Evolutionary conservation across 2,329 filamentous ascomycete genomes (phyloP).

Genomic region (Aspergillus floridensis): DNA sequence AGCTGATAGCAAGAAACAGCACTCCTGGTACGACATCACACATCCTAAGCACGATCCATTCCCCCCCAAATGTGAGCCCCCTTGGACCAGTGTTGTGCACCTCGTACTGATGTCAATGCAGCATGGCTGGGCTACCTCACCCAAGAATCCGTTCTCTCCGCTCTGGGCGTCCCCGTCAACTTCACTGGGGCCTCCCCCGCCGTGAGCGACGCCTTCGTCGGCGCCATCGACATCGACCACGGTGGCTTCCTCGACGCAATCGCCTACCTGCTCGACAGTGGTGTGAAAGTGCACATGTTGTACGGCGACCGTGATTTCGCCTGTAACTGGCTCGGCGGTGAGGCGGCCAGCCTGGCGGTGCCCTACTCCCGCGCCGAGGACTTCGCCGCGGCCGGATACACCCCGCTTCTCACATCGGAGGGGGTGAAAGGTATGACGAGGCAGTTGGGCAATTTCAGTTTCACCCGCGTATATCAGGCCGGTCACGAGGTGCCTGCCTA

Average conservation of each 20-base stretch:
- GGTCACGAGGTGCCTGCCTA: conserved; percentile 54
- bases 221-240: conserved; percentile 36
- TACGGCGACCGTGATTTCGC: conserved; percentile 56
- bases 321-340: conserved; percentile 55
- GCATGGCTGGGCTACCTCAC: conserved; percentile 46
- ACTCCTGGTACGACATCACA: conserved; percentile 2
- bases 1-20: not conserved
- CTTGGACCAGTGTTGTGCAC: too few species aligned
- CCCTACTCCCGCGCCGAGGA: conserved; percentile 38
- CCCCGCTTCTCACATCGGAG: conserved; percentile 24
- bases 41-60: not conserved
- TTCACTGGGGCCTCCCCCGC: conserved; percentile 45
- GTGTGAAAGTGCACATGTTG: conserved; percentile 53
- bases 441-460: conserved; percentile 35
- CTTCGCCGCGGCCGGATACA: conserved; percentile 27
- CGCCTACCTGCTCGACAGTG: conserved; percentile 50
- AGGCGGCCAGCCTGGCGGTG: conserved; percentile 48
- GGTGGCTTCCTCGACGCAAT: conserved; percentile 22
- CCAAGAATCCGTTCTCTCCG: conserved; percentile 51
- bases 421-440: conserved; percentile 30
- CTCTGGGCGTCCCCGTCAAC: conserved; percentile 57
- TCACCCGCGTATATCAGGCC: conserved; percentile 42
- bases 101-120: not conserved
- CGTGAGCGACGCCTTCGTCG: conserved; percentile 44
- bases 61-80: not conserved